Base-by-base conservation (phyloP, 2,329 filamentous ascomycete genomes). In the Diplodia mutila region DNA sequence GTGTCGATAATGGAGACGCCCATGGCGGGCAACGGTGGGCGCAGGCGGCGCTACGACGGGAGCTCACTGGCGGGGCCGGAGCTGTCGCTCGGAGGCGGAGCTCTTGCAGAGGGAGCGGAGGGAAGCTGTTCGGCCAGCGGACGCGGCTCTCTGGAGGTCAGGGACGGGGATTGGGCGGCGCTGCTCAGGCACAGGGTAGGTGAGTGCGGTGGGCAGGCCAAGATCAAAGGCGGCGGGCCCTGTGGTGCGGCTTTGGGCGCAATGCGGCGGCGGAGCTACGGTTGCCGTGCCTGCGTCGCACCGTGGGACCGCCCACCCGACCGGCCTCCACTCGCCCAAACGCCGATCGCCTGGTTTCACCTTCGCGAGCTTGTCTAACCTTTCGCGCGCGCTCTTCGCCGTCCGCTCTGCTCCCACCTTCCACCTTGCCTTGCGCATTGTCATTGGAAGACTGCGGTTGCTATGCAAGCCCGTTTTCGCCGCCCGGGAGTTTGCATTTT, bases 1-100 rank as follows among this genome's bases (percentile, higher is more conserved):
- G 93, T 89, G 77, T 93, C 89, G 76, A 97, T 90, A 75, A 94
- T 87, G 71, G 93, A 97, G 80, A 91, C 84, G 75, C 88, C 90
- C 93, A 97, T 97, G 75, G 80, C 89, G 76, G 51, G 55, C 66
- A 37, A 37, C 49, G 66, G 27, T 42, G 65, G 52, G 64, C 53
- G 37, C 65, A 51, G 34, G 53, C 34, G 48, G 66, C 29, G 21
- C 67, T 42, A 23, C 23, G 54, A 63, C 42, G 57, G 59, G 39
- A 63, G 42, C 59, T 63, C 59, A 3, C 27, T 63, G 39, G 51
- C 21, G 61, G 37, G 53, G 61, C 25, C 54, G 64, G 52, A 21
- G 65, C 25, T 27, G 63, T 37, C 37, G 32, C 37, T n/a, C 34
- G 39, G 39, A 2, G 54, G 52, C 21, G 25, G 37, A 39, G 51